These are phyloP conservation scores for Aeschynomene evenia DNA, from an alignment of 306 rosid species.

Conservation along the genomic window DNA sequence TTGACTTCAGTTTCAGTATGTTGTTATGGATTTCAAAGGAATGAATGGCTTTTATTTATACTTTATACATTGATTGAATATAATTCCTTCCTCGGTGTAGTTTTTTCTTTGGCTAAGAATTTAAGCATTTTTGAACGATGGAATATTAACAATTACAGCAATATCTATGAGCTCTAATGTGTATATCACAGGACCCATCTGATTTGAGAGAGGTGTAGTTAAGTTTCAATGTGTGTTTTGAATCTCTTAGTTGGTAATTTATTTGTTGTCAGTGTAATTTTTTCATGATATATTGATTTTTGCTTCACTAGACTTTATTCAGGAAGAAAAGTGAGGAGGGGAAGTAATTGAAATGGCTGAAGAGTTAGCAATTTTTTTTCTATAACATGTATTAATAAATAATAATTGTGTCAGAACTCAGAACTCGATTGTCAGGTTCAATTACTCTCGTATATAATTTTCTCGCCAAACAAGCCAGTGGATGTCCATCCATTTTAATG, in stretches of 20 bases:
- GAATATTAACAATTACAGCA: background rate
- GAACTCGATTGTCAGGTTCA: background rate
- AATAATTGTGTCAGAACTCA: background rate
- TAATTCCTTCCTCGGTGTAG: background rate
- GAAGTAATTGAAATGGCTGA: background rate
- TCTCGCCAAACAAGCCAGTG: background rate
- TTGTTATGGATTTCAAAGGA: background rate
- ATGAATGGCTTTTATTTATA: background rate
- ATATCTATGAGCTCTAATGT: background rate
- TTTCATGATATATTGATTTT: background rate
- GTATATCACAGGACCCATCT: background rate
- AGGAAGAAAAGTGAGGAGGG: background rate
- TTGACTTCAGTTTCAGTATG: slow-evolving; percentile 1
- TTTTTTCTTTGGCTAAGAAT: background rate
- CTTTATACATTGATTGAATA: no score
- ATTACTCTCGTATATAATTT: background rate
- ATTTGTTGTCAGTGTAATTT: background rate
- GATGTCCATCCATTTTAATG: background rate
- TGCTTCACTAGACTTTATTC: background rate
- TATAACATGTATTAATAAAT: background rate
- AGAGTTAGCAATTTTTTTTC: background rate
- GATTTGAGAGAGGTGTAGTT: background rate
- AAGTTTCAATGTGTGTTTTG: slow-evolving; percentile 5
- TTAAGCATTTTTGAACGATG: background rate
- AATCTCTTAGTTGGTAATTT: background rate